These are phyloP conservation scores for Rhinocladiella similis DNA, from an alignment of 2,329 filamentous ascomycete genomes.

Conservation along the genomic window DNA sequence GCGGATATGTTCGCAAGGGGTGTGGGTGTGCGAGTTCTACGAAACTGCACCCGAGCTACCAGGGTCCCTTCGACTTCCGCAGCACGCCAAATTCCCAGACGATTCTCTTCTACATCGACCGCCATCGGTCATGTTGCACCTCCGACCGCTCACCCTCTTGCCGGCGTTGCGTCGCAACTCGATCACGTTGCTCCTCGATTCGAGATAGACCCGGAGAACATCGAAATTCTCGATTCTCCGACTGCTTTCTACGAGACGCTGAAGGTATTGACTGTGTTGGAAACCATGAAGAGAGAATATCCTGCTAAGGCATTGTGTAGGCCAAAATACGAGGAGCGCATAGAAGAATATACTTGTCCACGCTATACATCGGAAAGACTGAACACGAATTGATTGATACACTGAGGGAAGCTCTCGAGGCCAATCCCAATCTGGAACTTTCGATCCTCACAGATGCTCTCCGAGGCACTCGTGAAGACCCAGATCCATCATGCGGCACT, in stretches of 20 bases:
- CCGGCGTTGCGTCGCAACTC: slow-evolving; percentile 68
- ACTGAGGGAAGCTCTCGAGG: slow-evolving; percentile 70
- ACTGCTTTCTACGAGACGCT: slow-evolving; percentile 88
- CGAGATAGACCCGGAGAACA: slow-evolving; percentile 76
- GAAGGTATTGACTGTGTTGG: slow-evolving; percentile 60
- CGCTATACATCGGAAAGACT: slow-evolving; percentile 91
- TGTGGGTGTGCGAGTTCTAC: slow-evolving; percentile 21
- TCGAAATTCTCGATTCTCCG: slow-evolving; percentile 76
- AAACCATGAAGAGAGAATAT: slow-evolving; percentile 4
- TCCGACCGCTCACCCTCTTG: slow-evolving; percentile 54
- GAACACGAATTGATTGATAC: slow-evolving; percentile 85
- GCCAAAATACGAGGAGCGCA: slow-evolving; percentile 79
- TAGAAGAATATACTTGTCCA: slow-evolving; percentile 85
- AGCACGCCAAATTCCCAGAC: slow-evolving; percentile 14
- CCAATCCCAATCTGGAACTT: slow-evolving; percentile 74
- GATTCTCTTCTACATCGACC: slow-evolving; percentile 20
- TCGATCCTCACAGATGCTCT: slow-evolving; percentile 91
- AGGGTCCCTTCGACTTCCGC: slow-evolving; percentile 5
- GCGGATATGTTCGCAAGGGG: slow-evolving; percentile 27
- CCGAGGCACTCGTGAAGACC: slow-evolving; percentile 86
- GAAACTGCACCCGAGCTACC: slow-evolving; percentile 20
- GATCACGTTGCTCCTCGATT: slow-evolving; percentile 91
- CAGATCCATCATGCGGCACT: slow-evolving; percentile 81
- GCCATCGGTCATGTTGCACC: slow-evolving; percentile 16
- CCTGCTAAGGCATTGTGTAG: slow-evolving; percentile 44